Percentiles rank a stretch among this genome's conserved stretches.
phyloP scores from a whole-genome alignment of 2,329 filamentous ascomycete species.

The Dactylellina sp. region DNA sequence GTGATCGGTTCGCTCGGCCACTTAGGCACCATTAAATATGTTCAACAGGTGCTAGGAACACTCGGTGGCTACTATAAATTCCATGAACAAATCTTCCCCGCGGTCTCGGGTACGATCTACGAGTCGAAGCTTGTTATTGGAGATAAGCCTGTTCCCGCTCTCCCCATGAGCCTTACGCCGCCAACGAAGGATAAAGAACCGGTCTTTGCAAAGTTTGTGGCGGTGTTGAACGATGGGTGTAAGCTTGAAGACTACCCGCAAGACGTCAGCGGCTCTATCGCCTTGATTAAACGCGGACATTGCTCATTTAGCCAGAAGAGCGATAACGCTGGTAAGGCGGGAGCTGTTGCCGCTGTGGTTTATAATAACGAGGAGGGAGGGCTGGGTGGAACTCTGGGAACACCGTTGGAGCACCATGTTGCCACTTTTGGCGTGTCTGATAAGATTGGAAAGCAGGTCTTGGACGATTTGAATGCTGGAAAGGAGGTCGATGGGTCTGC shows the following conservation, averaged over 20 bases:
- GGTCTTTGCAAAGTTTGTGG: conserved; percentile 72
- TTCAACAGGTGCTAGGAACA: conserved; percentile 67
- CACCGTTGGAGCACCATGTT: conserved; percentile 63
- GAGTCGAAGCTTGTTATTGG: conserved; percentile 72
- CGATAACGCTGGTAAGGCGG: conserved; percentile 74
- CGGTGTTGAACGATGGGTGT: conserved; percentile 75
- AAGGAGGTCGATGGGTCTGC: conserved; percentile 69
- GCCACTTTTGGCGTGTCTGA: conserved; percentile 50
- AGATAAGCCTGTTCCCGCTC: conserved; percentile 67
- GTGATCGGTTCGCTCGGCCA: conserved; percentile 78
- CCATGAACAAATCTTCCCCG: conserved; percentile 74
- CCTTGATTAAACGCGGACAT: conserved; percentile 75
- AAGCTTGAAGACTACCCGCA: conserved; percentile 73
- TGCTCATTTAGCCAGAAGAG: conserved; percentile 81
- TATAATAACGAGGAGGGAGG: conserved; percentile 77
- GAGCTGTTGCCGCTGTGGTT: conserved; percentile 77
- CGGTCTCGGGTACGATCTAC: conserved; percentile 72
- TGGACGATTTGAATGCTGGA: conserved; percentile 61
- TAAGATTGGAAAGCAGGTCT: conserved; percentile 18
- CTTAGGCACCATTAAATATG: conserved; percentile 73
- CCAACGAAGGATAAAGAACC: conserved; percentile 72
- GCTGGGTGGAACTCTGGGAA: conserved; percentile 76
- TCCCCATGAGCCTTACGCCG: conserved; percentile 75
- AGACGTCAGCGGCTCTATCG: conserved; percentile 73
- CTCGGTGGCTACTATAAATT: conserved; percentile 72